A percentile compares a stretch with the other conserved stretches of the same genome.
Conservation (phyloP, 768 basidiomycete species). For the Lentinula detonsa region DNA sequence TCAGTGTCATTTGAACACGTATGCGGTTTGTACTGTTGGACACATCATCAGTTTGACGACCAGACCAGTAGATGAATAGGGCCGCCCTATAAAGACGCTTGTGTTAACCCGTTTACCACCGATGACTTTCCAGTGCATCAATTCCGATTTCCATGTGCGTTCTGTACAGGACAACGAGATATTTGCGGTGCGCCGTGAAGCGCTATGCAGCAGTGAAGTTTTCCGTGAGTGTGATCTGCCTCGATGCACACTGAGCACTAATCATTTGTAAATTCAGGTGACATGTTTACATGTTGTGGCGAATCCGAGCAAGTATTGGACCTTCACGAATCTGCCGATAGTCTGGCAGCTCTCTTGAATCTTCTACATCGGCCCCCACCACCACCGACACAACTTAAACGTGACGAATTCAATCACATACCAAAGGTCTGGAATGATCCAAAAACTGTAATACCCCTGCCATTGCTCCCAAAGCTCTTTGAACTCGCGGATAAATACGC, state of each 20-base stretch:
- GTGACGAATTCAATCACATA: constrained; percentile 23
- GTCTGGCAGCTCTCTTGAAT: constrained; percentile 44
- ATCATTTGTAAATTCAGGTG: constrained; percentile 28
- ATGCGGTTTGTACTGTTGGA: background rate
- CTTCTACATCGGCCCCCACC: constrained; percentile 51
- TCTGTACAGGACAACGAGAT: constrained; percentile 44
- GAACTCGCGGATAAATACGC: constrained; percentile 62
- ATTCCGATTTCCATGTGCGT: constrained; percentile 51
- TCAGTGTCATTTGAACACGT: constrained; percentile 10
- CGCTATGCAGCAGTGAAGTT: constrained; percentile 50
- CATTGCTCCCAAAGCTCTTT: constrained; percentile 53
- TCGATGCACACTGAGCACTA: background rate
- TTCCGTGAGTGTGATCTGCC: constrained; percentile 42
- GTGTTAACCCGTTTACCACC: constrained; percentile 4
- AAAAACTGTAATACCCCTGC: constrained; percentile 54
- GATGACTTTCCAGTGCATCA: constrained; percentile 34
- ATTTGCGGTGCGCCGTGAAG: constrained; percentile 44
- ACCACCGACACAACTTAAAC: constrained; percentile 32
- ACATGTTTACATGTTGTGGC: constrained; percentile 66
- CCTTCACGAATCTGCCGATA: constrained; percentile 45
- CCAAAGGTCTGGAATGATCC: constrained; percentile 27
- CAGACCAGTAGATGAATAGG: background rate
- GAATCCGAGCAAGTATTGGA: constrained; percentile 33
- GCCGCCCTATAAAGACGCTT: background rate
- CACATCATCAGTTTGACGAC: background rate